Base-by-base conservation (phyloP, 768 basidiomycete species). In the Lactifluus pinguis region DNA sequence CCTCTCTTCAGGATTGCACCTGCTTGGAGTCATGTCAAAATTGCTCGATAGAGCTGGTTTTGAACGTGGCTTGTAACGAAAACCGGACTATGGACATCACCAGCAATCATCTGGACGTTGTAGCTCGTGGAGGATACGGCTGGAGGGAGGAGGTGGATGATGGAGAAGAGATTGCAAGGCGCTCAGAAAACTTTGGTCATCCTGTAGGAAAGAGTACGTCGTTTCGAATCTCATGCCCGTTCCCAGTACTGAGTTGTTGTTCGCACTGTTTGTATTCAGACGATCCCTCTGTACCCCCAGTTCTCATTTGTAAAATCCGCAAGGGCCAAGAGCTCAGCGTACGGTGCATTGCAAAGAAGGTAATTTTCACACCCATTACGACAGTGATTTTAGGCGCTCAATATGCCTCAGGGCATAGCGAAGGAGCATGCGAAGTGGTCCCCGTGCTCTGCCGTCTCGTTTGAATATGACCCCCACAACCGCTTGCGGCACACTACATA, bases 341-440 rank as follows among this genome's bases (percentile, higher is more conserved):
- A 59, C 79, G 80, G 45, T 98, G 95, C 70, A 83, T 87, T 49
- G 97, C 95, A 5, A 93, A 94, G 74, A 98, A 97, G 83, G 95
- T 91, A 55, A n/a, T 76, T 64, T 64, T 41, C 8, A 45, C 17
- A 30, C 29, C 10, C 14, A n/a, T 19, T 38, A 6, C 25, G 7
- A 36, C 34, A 32, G 9, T 34, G 39, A 49, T 41, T 25, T 59
- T 60, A 49, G 55, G 38, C 21, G 25, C 36, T 53, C 29, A 41
- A 14, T 21, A 21, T 48, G 39, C n/a, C 9, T 29, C 68, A 98
- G 95, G 95, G 95, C 45, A 87, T 97, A 61, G 93, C 95, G 4
- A 98, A 98, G 77, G 93, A 97, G 71, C 97, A 99, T 70, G 94
- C 97, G 13, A 99, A 99, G 75, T 99, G 95, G 92, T 95, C 93